These are phyloP conservation scores for Aspergillus sp. DNA, from an alignment of 2,329 filamentous ascomycete species.

Conservation along the genomic window DNA sequence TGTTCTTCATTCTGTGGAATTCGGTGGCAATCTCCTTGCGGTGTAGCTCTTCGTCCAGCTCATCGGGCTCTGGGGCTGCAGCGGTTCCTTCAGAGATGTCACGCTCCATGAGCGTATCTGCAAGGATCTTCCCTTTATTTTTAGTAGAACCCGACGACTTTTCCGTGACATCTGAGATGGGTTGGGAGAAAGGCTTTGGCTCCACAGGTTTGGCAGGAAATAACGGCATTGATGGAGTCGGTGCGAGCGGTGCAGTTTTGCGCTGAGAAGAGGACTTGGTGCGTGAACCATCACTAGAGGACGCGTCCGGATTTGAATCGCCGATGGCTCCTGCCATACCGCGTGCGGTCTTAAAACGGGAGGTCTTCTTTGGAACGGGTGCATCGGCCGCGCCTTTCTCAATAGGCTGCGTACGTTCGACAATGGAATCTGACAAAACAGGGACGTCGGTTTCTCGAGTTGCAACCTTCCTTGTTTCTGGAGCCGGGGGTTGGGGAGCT, in stretches of 20 bases:
- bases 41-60: constrained; percentile 70
- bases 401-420: constrained; percentile 39
- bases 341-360: constrained; percentile 45
- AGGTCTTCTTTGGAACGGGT: constrained; percentile 37
- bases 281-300: constrained; percentile 18
- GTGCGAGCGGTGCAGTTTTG: constrained; percentile 20
- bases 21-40: constrained; percentile 77
- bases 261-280: constrained; percentile 21
- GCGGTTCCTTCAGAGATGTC: constrained; percentile 31
- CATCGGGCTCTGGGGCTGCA: constrained; percentile 54
- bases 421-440: constrained; percentile 43
- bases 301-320: constrained; percentile 7
- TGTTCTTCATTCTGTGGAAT: constrained; percentile 79
- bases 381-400: constrained; percentile 22
- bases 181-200: constrained; percentile 41
- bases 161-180: constrained; percentile 28
- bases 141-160: constrained; percentile 35
- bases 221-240: constrained; percentile 28
- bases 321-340: constrained; percentile 15
- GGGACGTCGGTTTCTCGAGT: constrained; percentile 27
- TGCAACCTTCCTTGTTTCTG: constrained; percentile 29
- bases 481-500: constrained; percentile 31
- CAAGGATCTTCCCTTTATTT: constrained; percentile 54
- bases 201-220: constrained; percentile 39
- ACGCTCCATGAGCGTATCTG: constrained; percentile 59